Conservation (phyloP, 2,329 filamentous ascomycete species). For the Coniella lustricola region DNA sequence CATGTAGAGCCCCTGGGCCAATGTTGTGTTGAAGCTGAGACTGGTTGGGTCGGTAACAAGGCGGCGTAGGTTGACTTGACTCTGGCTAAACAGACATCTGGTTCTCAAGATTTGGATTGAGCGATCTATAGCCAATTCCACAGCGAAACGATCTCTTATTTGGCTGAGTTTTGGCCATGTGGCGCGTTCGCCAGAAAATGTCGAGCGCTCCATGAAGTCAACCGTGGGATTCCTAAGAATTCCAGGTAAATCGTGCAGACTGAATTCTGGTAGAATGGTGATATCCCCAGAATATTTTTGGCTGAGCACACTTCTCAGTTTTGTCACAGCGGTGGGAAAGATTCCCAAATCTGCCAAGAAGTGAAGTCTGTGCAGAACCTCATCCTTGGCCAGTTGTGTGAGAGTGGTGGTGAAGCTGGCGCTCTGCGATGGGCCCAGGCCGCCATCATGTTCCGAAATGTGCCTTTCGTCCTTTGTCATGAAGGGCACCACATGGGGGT, state of each 20-base stretch:
- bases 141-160: slow-evolving; percentile 79
- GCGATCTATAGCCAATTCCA: slow-evolving; percentile 76
- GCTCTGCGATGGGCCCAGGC: slow-evolving; percentile 33
- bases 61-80: slow-evolving; percentile 52
- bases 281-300: slow-evolving; percentile 95
- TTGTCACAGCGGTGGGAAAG: slow-evolving; percentile 71
- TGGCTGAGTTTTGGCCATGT: slow-evolving; percentile 88
- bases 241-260: slow-evolving; percentile 63
- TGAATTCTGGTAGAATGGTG: slow-evolving; percentile 80
- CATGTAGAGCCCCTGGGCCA: slow-evolving; percentile 15
- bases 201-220: slow-evolving; percentile 78
- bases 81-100: slow-evolving; percentile 61
- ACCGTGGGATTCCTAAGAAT: slow-evolving; percentile 78
- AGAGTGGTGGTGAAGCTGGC: slow-evolving; percentile 34
- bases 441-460: slow-evolving; percentile 27
- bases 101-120: slow-evolving; percentile 64
- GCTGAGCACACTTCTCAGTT: slow-evolving; percentile 72
- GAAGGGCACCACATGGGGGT: slow-evolving; percentile 88
- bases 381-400: slow-evolving; percentile 68
- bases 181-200: slow-evolving; percentile 71
- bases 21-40: slow-evolving; percentile 16
- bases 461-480: slow-evolving; percentile 65
- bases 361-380: slow-evolving; percentile 73
- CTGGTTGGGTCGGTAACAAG: slow-evolving; percentile 31
- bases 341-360: slow-evolving; percentile 74